Conservation (phyloP, 306 rosid species). For the Heteromeles arbutifolia region DNA sequence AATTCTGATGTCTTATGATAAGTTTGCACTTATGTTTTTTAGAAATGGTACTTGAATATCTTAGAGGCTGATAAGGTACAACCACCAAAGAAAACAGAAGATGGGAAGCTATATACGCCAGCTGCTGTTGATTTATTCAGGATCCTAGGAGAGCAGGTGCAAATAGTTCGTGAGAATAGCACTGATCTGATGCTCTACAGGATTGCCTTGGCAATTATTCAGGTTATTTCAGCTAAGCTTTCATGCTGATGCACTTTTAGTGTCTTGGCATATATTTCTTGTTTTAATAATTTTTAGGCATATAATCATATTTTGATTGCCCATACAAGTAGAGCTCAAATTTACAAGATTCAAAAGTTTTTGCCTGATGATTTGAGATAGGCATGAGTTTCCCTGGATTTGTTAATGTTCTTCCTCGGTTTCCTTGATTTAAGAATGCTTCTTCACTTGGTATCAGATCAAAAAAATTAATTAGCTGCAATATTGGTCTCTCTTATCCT, state of each 20-base stretch:
- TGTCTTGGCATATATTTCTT: not conserved
- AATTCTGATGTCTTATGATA: not conserved
- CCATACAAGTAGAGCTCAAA: not conserved
- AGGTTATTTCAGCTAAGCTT: conserved; percentile 41
- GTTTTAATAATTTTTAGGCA: not conserved
- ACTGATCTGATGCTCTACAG: conserved; percentile 94
- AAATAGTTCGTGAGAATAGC: conserved; percentile 96
- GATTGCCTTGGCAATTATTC: conserved; percentile 88
- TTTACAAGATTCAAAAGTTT: not conserved
- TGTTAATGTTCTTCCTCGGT: not conserved
- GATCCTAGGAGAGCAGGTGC: conserved; percentile 97
- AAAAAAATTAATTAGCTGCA: not conserved
- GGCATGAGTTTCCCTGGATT: not conserved
- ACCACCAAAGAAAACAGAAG: conserved; percentile 95
- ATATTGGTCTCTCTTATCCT: not conserved
- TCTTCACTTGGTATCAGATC: not conserved
- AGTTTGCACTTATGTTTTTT: conserved; percentile 14
- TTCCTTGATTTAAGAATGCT: not conserved
- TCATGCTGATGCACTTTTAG: not conserved
- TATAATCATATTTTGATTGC: not conserved
- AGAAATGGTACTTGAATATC: conserved; percentile 99
- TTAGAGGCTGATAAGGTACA: conserved; percentile 95
- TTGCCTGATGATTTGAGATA: not conserved
- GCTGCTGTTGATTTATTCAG: conserved; percentile 98
- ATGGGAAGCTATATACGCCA: conserved; percentile 93